Percentiles rank a stretch among this genome's conserved stretches.
Evolutionary conservation across 108 stramenopile genomes (phyloP).

Genomic region (Ochromonas danica): DNA sequence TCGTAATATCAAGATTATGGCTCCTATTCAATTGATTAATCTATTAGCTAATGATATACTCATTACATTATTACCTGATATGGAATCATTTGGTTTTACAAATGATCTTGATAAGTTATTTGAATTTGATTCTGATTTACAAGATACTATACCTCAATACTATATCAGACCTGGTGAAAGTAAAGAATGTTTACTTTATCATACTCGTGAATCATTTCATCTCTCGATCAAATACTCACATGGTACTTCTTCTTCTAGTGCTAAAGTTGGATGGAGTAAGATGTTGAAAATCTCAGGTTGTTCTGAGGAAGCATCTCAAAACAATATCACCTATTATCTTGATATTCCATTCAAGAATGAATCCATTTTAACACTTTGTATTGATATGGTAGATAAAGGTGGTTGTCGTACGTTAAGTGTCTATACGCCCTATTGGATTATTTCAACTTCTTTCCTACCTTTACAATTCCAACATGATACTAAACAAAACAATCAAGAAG

Average conservation of each 20-base stretch:
- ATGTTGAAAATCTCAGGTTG: not conserved
- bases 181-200: not conserved
- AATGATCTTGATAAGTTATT: not conserved
- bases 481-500: not conserved
- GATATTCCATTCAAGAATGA: not conserved
- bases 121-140: not conserved
- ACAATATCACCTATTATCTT: not conserved
- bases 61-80: not conserved
- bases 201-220: conserved; percentile 11
- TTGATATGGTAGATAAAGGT: not conserved
- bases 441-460: not conserved
- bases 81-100: not conserved
- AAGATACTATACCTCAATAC: not conserved
- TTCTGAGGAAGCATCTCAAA: not conserved
- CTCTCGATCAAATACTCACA: not conserved
- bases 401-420: not conserved
- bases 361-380: not conserved
- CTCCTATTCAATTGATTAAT: not conserved
- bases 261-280: not conserved
- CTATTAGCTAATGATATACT: not conserved
- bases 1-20: not conserved
- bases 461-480: conserved; percentile 23
- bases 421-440: not conserved
- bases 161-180: not conserved
- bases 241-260: not conserved